Conservation (phyloP, 768 basidiomycete species). For the Phlegmacium glaucopus region DNA sequence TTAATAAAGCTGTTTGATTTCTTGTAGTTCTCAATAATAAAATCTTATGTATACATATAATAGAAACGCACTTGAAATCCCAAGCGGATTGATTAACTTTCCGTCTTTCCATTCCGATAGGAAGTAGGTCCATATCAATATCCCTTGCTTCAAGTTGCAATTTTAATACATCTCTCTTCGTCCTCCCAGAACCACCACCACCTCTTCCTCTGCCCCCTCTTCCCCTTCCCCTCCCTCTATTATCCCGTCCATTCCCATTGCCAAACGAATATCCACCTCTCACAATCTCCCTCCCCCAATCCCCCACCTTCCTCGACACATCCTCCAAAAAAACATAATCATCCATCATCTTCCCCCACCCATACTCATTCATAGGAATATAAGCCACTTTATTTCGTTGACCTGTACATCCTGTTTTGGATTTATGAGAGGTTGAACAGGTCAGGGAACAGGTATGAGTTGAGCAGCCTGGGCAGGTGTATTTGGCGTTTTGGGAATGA, state of each 20-base stretch:
- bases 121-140: constrained; percentile 73
- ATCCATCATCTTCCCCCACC: constrained; percentile 84
- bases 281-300: constrained; percentile 71
- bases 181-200: constrained; percentile 30
- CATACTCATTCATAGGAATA: constrained; percentile 80
- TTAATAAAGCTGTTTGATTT: constrained; percentile 63
- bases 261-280: constrained; percentile 48
- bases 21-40: constrained; percentile 33
- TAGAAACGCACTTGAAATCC: constrained; percentile 66
- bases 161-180: constrained; percentile 67
- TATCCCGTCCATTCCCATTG: constrained; percentile 22
- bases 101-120: constrained; percentile 78
- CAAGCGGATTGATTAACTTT: constrained; percentile 79
- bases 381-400: constrained; percentile 69
- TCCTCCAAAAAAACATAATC: constrained; percentile 90
- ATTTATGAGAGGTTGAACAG: constrained; percentile 72
- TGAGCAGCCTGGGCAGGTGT: constrained; percentile 78
- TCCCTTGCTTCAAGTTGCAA: constrained; percentile 64
- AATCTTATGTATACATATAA: constrained; percentile 4
- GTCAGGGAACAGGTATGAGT: constrained; percentile 69
- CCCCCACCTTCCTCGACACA: constrained; percentile 66
- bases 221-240: constrained; percentile 25
- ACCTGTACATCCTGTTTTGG: constrained; percentile 58
- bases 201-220: constrained; percentile 14
- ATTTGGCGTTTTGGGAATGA: constrained; percentile 45